These are phyloP conservation scores for Suillus luteus DNA, from an alignment of 768 basidiomycete species.

Conservation along the genomic window DNA sequence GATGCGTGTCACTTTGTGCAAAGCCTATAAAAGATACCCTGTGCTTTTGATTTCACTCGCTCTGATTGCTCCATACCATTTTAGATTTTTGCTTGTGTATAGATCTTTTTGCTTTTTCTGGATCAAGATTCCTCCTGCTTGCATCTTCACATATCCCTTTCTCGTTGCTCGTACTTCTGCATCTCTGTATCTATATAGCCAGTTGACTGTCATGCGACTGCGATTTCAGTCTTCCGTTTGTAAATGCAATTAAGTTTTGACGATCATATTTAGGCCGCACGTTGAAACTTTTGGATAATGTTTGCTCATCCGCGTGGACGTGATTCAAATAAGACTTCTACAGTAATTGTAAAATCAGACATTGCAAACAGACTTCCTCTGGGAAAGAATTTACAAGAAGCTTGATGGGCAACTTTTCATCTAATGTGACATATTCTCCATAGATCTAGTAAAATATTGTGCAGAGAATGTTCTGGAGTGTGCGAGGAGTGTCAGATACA, in stretches of 20 bases:
- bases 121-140: background rate
- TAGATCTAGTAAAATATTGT: background rate
- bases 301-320: background rate
- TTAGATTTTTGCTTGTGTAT: background rate
- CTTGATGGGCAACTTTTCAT: background rate
- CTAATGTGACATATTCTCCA: background rate
- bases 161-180: background rate
- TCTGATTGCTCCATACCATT: background rate
- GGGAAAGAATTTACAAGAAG: background rate
- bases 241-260: background rate
- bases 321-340: background rate
- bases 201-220: background rate
- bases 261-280: background rate
- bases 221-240: background rate
- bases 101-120: background rate
- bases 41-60: background rate
- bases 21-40: background rate
- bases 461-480: background rate
- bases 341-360: background rate
- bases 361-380: background rate
- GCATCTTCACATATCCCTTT: background rate
- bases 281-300: background rate
- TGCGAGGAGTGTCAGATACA: background rate
- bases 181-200: conserved; percentile 1
- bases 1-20: conserved; percentile 21